These are phyloP conservation scores for Spergularia marina DNA, from an alignment of 148 eudicot species.

Conservation along the genomic window DNA sequence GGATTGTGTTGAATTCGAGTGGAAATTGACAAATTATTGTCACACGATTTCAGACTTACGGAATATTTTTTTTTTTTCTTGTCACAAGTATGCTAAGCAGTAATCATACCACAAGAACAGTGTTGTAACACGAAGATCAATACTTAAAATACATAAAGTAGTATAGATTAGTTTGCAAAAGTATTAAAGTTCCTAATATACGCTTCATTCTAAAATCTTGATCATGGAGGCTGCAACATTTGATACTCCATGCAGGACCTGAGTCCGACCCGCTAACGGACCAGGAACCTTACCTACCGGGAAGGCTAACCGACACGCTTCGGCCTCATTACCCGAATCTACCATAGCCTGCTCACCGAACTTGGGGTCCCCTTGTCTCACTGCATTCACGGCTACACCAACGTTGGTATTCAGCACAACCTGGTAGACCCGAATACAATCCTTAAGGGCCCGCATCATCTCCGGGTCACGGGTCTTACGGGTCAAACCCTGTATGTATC, in stretches of 20 bases:
- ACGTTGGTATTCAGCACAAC: constrained; percentile 30
- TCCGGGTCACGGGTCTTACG: constrained; percentile 24
- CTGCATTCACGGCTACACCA: constrained; percentile 29
- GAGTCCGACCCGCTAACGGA: constrained; percentile 24
- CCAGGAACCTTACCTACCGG: constrained; percentile 20
- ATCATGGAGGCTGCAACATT: constrained; percentile 44
- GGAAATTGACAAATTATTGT: no score
- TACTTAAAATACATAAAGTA: no score
- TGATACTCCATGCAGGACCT: constrained; percentile 29
- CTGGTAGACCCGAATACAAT: constrained; percentile 21
- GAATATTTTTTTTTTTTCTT: no score
- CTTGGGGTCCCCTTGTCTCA: constrained; percentile 37
- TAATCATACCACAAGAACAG: no score
- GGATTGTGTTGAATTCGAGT: no score
- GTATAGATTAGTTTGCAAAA: background rate
- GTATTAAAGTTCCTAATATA: background rate
- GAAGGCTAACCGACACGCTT: constrained; percentile 25
- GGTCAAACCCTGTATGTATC: constrained; percentile 18
- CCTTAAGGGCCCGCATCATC: constrained; percentile 17
- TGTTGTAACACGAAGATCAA: no score
- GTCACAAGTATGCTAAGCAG: no score
- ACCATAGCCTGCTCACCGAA: constrained; percentile 49
- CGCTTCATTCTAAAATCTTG: constrained; percentile 27
- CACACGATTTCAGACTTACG: no score
- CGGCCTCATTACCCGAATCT: constrained; percentile 40